Base-by-base conservation (phyloP, 2,329 filamentous ascomycete species). In the Diatrype stigma region DNA sequence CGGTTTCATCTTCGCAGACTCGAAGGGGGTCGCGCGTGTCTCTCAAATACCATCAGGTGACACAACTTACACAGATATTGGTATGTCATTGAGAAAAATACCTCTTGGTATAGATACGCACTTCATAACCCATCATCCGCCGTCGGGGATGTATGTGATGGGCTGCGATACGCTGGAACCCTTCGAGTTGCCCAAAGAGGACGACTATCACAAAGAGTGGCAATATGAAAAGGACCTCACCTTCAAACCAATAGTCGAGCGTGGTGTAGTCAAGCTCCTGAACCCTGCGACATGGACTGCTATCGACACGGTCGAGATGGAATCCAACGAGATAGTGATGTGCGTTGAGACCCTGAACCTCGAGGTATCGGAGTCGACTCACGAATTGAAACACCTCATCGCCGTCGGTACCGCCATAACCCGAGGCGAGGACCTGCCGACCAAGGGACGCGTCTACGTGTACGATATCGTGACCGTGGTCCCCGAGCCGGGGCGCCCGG, bases 401-500 rank as follows among this genome's bases (percentile, higher is more conserved):
- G 84, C 86, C 0, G 86, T 96, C 1, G 94, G 93, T 14, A 96
- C 93, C 0, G 87, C 90, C 1, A 80, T 94, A 23, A 81, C 86
- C n/a, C 87, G 87, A 53, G 94, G 94, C 38, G 94, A 99, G 70
- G 94, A 97, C 63, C 81, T 96, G 51, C 86, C 92, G 1, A 87
- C 91, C 0, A 84, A 89, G 44, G 94, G 94, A 2, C 82, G 87
- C 38, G 82, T 99, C 37, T 91, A 94, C 61, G 89, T 97, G 45
- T 96, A 94, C 63, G 92, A 96, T 63, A 82, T 99, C 28, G 91
- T 96, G 51, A 82, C 86, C 32, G 94, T 99, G 30, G 93, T 96
- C 1, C 93, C 94, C 0, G 86, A 96, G 56, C 91, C 91, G 0
- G 89, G 85, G 17, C 82, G 82, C 7, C 90, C 91, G 0, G 92